A percentile compares a stretch with the other conserved stretches of the same genome.
phyloP scores from a whole-genome alignment of 1,284 basidiomycete species.

The Cryptococcus depauperatus region DNA sequence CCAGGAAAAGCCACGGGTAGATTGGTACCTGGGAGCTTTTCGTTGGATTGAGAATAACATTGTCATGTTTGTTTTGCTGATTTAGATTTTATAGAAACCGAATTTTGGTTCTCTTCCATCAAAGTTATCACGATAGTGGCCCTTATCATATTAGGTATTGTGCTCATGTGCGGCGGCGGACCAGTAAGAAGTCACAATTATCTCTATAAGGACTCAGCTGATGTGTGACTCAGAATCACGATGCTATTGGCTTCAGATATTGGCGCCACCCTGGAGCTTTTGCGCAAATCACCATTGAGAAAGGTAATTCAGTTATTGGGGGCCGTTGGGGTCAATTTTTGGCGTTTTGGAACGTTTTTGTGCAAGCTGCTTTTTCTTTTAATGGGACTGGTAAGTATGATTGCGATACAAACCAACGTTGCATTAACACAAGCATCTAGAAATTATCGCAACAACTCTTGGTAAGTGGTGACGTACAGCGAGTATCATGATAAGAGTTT shows the following conservation, averaged over 20 bases:
- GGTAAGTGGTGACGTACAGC: too few relatives aligned
- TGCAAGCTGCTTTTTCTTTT: constrained; percentile 76
- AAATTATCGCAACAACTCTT: too few relatives aligned
- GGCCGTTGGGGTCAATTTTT: constrained; percentile 55
- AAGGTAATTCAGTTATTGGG: constrained; percentile 17
- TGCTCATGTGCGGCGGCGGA: constrained; percentile 64
- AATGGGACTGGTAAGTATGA: too few relatives aligned
- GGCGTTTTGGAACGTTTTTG: constrained; percentile 57
- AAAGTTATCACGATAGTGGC: constrained; percentile 31
- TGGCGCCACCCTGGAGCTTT: constrained; percentile 59
- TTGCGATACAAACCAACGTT: too few relatives aligned
- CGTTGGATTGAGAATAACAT: too few relatives aligned
- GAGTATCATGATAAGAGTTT: too few relatives aligned
- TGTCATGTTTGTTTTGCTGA: too few relatives aligned
- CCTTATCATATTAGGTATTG: constrained; percentile 54
- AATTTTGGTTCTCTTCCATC: constrained; percentile 37
- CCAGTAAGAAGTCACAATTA: constrained; percentile 41
- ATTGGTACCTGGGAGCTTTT: too few relatives aligned
- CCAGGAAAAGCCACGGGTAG: too few relatives aligned
- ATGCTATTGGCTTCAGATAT: constrained; percentile 51
- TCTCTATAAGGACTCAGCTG: background rate
- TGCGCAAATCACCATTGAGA: constrained; percentile 17
- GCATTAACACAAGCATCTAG: too few relatives aligned
- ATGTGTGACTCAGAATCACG: constrained; percentile 20
- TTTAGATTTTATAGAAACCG: constrained; percentile 43